Evolutionary conservation across 345 rosid genomes (phyloP), one percentile per base, ranked within the genome.

Genomic region (Conringia planisiliqua): DNA sequence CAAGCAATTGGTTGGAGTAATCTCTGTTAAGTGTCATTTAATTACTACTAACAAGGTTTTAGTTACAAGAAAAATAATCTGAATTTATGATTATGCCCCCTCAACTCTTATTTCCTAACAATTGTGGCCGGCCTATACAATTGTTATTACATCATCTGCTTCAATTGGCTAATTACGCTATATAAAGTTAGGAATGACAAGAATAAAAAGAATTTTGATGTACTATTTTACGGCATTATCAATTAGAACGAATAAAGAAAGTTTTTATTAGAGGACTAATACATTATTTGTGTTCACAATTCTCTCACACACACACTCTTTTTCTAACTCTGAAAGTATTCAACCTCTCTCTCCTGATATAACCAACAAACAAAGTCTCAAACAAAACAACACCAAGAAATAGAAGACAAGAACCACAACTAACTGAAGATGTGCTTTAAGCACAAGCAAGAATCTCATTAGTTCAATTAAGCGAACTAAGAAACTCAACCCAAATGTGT

Each of bases 381-480:
- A 62, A 76, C 65, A 76, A 76, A 76, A 76, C 70, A 76, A 10
- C 7, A 17, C 64, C 14, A 68, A 55, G 29, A 76, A 76, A 42
- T 42, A 68, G 7, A 69, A 76, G 50, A 69, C 70, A 69, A 76
- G 79, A 69, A 69, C 32, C 50, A 76, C 48, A 69, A 69, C 51
- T 76, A 76, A 62, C 1, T 76, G 70, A n/a, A 68, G 7, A 61
- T 52, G 56, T 62, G 74, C 32, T 44, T 69, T 76, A 61, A 76
- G 39, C 50, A 76, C 50, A 24, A 42, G 54, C 26, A 69, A 76
- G 75, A 76, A 76, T 44, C 70, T 69, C 79, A 76, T 35, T 62
- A 76, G 79, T n/a, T 75, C 79, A 76, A 76, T 69, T 76, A 76
- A 76, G 70, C 13, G 79, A 76, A 18, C 75, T 76, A 70, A 69